Evolutionary conservation across 352 stramenopile species (phyloP).

Genomic region (Blastocystis sp.): DNA sequence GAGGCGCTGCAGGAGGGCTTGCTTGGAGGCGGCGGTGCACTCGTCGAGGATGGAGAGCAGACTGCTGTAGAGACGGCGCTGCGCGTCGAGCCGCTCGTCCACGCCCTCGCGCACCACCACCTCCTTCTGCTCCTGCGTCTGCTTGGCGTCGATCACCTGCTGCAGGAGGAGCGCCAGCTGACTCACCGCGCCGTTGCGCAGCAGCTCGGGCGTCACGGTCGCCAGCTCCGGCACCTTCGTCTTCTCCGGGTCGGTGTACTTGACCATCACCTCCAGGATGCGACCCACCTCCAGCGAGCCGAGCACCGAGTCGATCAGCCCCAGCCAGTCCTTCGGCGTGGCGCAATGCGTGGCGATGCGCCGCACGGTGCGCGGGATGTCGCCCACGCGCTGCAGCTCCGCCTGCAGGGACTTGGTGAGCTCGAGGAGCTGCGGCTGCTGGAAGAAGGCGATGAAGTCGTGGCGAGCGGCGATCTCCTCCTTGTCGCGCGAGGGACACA

Average conservation of each 20-base stretch:
- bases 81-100: conserved; percentile 7
- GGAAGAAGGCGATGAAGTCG: conserved; percentile 34
- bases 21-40: conserved; percentile 10
- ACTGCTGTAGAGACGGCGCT: background rate
- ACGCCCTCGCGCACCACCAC: conserved; percentile 39
- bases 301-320: conserved; percentile 33
- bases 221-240: conserved; percentile 7
- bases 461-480: conserved; percentile 22
- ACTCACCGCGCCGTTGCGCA: background rate
- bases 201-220: background rate
- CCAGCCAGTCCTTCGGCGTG: conserved; percentile 20
- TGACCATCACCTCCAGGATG: conserved; percentile 35
- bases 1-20: conserved; percentile 9
- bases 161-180: conserved; percentile 34
- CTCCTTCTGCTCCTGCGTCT: conserved; percentile 26
- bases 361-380: conserved; percentile 20
- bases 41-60: conserved; percentile 55
- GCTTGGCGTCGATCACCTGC: conserved; percentile 31
- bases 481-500: conserved; percentile 35
- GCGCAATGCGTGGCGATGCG: background rate
- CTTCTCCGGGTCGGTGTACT: background rate
- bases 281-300: conserved; percentile 1
- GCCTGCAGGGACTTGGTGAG: conserved; percentile 8
- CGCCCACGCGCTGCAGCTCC: conserved; percentile 33
- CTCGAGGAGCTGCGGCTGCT: conserved; percentile 35